A percentile compares a stretch with the other conserved stretches of the same genome.
Evolutionary conservation across 768 basidiomycete genomes (phyloP).

Genomic region (Mrakia blollopis): DNA sequence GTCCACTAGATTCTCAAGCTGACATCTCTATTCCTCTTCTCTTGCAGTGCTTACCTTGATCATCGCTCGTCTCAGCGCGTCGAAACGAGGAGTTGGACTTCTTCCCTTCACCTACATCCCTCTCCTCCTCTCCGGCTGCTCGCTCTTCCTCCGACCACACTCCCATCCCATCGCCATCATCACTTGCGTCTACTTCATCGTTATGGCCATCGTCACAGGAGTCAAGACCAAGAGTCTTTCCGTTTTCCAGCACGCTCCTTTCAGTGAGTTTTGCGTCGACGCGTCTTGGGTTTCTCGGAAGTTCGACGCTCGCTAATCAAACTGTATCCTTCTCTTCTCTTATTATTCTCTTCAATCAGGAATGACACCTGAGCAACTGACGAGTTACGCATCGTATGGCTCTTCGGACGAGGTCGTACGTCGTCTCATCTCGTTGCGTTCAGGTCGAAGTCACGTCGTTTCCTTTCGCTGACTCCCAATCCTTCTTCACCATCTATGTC

Average conservation of each 20-base stretch:
- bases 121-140: slow-evolving; percentile 4
- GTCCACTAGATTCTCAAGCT: neutral
- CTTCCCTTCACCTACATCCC: slow-evolving; percentile 9
- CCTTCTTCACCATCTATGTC: neutral
- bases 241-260: neutral
- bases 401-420: neutral
- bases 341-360: neutral
- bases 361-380: neutral
- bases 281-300: neutral
- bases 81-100: neutral
- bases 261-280: slow-evolving; percentile 1
- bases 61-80: neutral
- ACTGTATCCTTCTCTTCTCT: too few species aligned
- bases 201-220: neutral
- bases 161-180: neutral
- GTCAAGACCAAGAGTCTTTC: slow-evolving; percentile 1
- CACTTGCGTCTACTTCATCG: neutral
- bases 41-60: neutral
- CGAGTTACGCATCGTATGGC: neutral
- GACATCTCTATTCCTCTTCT: neutral
- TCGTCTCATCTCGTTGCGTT: neutral
- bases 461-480: neutral
- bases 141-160: slow-evolving; percentile 9
- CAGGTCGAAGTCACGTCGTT: neutral
- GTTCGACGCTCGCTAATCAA: neutral